Evolutionary conservation across 2,329 filamentous ascomycete genomes (phyloP), one percentile per base, ranked within the genome.

Genomic region (Geosmithia flava): DNA sequence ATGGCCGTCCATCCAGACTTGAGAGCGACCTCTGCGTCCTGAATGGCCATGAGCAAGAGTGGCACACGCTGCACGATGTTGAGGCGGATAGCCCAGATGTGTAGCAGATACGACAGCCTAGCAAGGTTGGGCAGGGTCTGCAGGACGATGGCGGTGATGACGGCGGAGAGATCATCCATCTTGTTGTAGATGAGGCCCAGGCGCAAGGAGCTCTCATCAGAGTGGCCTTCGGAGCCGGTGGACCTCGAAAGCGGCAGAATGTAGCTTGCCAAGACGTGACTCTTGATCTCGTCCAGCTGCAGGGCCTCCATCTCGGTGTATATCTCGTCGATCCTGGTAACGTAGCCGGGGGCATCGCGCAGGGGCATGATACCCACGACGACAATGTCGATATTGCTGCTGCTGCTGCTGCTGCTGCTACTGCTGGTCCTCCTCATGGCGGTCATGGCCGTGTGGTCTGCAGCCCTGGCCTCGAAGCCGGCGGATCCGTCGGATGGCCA

Each of bases 131-230:
- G 93, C 19, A 98, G 72, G 3, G 88, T 81, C 59, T 93, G 87
- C n/a, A 98, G 68, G 17, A 95, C 85, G 33, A 91, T 95, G 27
- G 90, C 87, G 1, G 93, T 96, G 49, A 97, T 78, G 44, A 97
- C 76, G 20, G 91, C 87, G 8, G 88, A 90, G 57, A 95, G 80
- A 62, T 97, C 93, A 56, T 93, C 89, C 71, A 97, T 79, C 51
- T 77, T 81, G 52, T 76, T 78, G 63, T 86, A 86, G 20, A 56
- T 57, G 17, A 33, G 23, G 7, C n/a, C 44, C 5, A 29, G 19
- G 27, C 61, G 59, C 46, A 20, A 8, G 13, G 19, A 43, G 16
- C 41, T 40, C 2, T 15, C 3, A 15, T 59, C 56, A 17, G 62
- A 60, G 37, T 63, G 23, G 23, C 23, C 23, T 27, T 27, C 54